These are phyloP conservation scores for Euphorbia corollata DNA, from an alignment of 441 rosid species.

Conservation along the genomic window DNA sequence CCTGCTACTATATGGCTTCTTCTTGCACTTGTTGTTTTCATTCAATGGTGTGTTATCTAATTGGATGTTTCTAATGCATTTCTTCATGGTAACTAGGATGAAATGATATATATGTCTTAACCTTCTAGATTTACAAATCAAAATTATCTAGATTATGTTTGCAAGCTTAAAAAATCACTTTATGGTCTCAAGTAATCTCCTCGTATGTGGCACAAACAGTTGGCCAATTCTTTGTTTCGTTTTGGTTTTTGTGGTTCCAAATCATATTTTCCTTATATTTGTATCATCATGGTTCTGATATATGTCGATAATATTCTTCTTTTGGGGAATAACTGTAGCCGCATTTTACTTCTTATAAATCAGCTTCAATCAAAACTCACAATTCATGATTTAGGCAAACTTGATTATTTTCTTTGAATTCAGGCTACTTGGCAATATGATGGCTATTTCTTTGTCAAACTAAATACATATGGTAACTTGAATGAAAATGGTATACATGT, in stretches of 20 bases:
- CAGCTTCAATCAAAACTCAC: too few relatives aligned
- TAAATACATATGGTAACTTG: too few relatives aligned
- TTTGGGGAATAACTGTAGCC: background rate
- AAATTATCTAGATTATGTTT: too few relatives aligned
- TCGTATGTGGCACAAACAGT: too few relatives aligned
- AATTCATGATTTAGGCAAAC: background rate
- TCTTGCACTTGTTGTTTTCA: background rate
- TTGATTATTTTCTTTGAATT: background rate
- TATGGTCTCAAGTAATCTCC: too few relatives aligned
- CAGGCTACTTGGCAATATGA: background rate
- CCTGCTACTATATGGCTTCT: background rate
- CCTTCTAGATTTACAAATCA: too few relatives aligned
- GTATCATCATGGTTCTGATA: background rate
- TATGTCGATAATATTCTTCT: background rate
- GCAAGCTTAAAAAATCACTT: too few relatives aligned
- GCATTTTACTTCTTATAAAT: background rate
- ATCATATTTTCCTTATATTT: background rate
- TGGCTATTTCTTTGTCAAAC: background rate
- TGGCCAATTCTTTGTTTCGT: too few relatives aligned
- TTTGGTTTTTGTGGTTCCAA: too few relatives aligned
- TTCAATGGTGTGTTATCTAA: background rate
- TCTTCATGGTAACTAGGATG: background rate
- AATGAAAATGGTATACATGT: too few relatives aligned
- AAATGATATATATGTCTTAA: too few relatives aligned
- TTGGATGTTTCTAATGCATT: background rate